Conservation (phyloP, 257 asterid genomes). For the Ajuga chamaepitys region DNA sequence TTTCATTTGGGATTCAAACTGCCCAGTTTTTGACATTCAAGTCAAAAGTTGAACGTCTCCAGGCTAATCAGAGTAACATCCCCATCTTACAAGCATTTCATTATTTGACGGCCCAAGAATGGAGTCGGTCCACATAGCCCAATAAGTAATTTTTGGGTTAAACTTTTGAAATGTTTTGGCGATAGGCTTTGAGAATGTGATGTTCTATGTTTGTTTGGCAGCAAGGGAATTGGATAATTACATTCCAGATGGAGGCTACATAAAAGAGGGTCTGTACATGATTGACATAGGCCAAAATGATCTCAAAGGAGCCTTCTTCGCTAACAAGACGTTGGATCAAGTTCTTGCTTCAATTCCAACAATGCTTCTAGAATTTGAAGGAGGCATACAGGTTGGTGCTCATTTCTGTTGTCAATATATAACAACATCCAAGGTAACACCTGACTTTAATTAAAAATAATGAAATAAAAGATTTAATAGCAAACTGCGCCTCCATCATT, state of each 20-base stretch:
- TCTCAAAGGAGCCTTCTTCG: constrained; percentile 69
- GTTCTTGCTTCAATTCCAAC: constrained; percentile 67
- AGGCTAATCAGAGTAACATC: constrained; percentile 33
- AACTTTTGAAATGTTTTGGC: too few relatives aligned
- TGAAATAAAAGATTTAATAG: too few relatives aligned
- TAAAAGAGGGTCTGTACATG: constrained; percentile 62
- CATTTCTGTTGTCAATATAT: background rate
- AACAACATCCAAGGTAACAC: background rate
- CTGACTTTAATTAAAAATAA: too few relatives aligned
- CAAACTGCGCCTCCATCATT: too few relatives aligned
- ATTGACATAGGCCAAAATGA: constrained; percentile 90
- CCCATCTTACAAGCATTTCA: background rate
- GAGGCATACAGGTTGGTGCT: constrained; percentile 49
- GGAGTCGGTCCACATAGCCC: too few relatives aligned
- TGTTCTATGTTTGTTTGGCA: constrained; percentile 19
- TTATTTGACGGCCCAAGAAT: too few relatives aligned
- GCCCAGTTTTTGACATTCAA: constrained; percentile 76
- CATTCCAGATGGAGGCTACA: constrained; percentile 48
- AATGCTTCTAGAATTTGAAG: constrained; percentile 53
- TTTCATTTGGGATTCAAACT: constrained; percentile 63
- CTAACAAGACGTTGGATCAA: constrained; percentile 70
- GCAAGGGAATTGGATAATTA: constrained; percentile 54
- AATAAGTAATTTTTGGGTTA: too few relatives aligned
- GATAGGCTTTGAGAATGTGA: too few relatives aligned
- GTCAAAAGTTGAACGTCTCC: constrained; percentile 51